Base-by-base conservation (phyloP, 1,284 basidiomycete species). In the Albatrellus sp. region DNA sequence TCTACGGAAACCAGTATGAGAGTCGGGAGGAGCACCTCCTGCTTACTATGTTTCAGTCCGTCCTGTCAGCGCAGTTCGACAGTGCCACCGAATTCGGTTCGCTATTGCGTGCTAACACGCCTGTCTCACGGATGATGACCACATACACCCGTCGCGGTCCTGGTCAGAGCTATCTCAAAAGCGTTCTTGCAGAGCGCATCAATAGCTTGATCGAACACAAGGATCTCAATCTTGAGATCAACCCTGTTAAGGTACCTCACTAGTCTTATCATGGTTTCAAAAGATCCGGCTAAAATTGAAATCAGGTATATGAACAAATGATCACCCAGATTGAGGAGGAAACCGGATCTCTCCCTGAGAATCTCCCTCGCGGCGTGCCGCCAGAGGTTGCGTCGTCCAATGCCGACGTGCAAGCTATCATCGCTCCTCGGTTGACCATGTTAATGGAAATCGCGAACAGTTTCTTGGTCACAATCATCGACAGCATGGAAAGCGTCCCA, bases 1-100 rank as follows among this genome's bases (percentile, higher is more conserved):
- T 99, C 31, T 98, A 98, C 63, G 96, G 94, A 54, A 98, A 98
- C 70, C 96, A 98, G 66, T 98, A 98, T 70, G 96, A 98, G 68
- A 91, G 88, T 58, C 75, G 94, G 55, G 96, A 98, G 68, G 96
- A 99, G 66, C 96, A 98, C 65, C 68, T 99, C 40, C 80, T 98
- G 46, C 73, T 99, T 54, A 98, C 94, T 48, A 98, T 99, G 94
- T 98, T 99, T 67, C 77, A 98, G 72, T 94, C 90, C 54, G 96
- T 99, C 2, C 71, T 99, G 9, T 93, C 93, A 14, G 92, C 94
- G 11, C 96, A 98, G 63, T 98, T 98, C 66, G 94, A 98, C 65
- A 96, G 88, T 3, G 91, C 94, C 5, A 93, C 92, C 44, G 94
- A 98, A 63, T 98, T 98, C 55, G 92, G 92, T 5, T 97, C 93